Base-by-base conservation (phyloP, 2,329 filamentous ascomycete species). In the Aspergillus phoenicis region DNA sequence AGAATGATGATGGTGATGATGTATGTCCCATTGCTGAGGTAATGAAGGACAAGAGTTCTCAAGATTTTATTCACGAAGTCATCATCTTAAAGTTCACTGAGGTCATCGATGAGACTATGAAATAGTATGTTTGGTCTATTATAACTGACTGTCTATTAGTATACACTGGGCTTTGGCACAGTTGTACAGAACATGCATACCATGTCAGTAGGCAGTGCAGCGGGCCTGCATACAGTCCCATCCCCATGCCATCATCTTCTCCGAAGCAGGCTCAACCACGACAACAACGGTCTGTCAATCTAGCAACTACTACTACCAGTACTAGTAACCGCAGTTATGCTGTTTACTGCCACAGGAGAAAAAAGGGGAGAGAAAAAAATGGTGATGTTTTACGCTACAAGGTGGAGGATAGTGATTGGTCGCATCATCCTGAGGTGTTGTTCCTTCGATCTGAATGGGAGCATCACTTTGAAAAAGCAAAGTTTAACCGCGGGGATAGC, bases 401-500 rank as follows among this genome's bases (percentile, higher is more conserved):
- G 28, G 39, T 45, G 39, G 39, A 33, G 17, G 20, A 15, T 6
- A 43, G n/a, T 56, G 53, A 56, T 56, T 56, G 53, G 53, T 2
- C 30, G 53, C 53, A 56, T 56, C 41, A 36, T 47, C 26, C 7
- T 43, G 39, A 45, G 38, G 24, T 41, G 41, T 56, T 56, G 26
- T 45, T 47, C 39, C 53, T 47, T 20, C 33, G 33, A 24, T 55
- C 52, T 55, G 52, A 55, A 38, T 56, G 53, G 53, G 33, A 36
- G 53, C 53, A 45, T 56, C 53, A 56, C 53, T 56, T 56, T 55
- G 52, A 47, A 56, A 36, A 36, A 13, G 11, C 13, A 36, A 36
- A 56, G 41, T 56, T 33, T 36, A 56, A 43, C 13, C 10, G 11
- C 3, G 30, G 33, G 28, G 20, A 5, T 36, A 36, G 30, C 33